A percentile compares a stretch with the other conserved stretches of the same genome.
phyloP scores from a whole-genome alignment of 768 basidiomycete genomes.

The Lactarius pseudohatsudake region DNA sequence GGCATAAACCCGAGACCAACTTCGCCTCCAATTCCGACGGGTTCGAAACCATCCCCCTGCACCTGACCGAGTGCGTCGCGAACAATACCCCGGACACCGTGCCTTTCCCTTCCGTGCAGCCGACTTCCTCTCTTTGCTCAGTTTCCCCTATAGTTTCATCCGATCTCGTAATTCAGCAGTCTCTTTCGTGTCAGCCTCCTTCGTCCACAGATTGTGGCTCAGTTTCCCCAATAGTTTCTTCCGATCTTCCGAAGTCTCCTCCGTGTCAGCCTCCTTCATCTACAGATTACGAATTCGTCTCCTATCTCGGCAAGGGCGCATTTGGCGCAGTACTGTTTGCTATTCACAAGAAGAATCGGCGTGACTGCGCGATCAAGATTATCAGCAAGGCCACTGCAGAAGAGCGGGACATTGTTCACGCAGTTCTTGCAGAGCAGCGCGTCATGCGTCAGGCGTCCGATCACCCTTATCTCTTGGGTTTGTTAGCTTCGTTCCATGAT shows the following conservation, averaged over 20 bases:
- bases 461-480: constrained; percentile 26
- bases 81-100: neutral
- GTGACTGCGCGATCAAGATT: constrained; percentile 31
- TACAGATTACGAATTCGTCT: constrained; percentile 14
- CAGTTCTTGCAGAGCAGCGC: constrained; percentile 18
- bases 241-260: neutral
- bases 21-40: neutral
- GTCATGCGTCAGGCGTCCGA: constrained; percentile 19
- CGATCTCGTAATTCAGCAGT: neutral
- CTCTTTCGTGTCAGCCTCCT: constrained; percentile 6
- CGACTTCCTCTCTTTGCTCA: neutral
- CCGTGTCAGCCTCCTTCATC: constrained; percentile 16
- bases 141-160: neutral
- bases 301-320: constrained; percentile 18
- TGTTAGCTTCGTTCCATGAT: constrained; percentile 34
- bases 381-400: constrained; percentile 24
- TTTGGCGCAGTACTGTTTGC: constrained; percentile 30
- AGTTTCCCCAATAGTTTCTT: neutral
- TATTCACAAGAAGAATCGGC: constrained; percentile 21
- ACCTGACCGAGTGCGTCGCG: neutral
- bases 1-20: neutral
- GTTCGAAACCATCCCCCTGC: neutral
- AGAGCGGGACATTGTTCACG: constrained; percentile 9
- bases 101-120: neutral
- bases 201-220: constrained; percentile 13